Conservation (phyloP, 805 yeast genomes). For the Sugiyamaella smithiae region DNA sequence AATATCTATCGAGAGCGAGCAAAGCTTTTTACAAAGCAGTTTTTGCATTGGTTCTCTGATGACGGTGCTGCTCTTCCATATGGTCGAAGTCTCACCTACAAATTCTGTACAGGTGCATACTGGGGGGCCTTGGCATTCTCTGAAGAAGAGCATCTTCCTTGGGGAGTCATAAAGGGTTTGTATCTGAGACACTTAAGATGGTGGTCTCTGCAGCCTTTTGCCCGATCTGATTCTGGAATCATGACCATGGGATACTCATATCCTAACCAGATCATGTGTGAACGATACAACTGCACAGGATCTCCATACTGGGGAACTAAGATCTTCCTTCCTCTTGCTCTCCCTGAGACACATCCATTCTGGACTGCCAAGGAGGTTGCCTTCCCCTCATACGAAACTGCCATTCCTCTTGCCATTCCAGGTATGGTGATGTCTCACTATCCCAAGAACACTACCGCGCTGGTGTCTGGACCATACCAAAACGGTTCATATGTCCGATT, state of each 20-base stretch:
- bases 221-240: conserved; percentile 19
- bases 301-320: conserved; percentile 28
- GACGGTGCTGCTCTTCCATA: conserved; percentile 27
- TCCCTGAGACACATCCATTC: conserved; percentile 21
- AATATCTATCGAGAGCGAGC: conserved; percentile 26
- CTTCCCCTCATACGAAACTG: conserved; percentile 1
- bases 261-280: conserved; percentile 25
- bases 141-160: conserved; percentile 20
- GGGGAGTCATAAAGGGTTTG: conserved; percentile 24
- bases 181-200: conserved; percentile 24
- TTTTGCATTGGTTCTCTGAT: conserved; percentile 26
- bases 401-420: conserved; percentile 12
- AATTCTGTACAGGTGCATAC: conserved; percentile 22
- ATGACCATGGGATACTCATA: conserved; percentile 24
- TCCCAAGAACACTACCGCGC: conserved; percentile 14
- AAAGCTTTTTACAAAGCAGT: conserved; percentile 26
- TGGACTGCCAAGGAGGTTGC: conserved; percentile 22
- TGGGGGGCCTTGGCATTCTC: conserved; percentile 27
- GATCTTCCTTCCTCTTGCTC: conserved; percentile 20
- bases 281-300: conserved; percentile 24
- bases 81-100: conserved; percentile 26
- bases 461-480: conserved; percentile 21
- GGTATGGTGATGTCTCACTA: conserved; percentile 20
- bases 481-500: conserved; percentile 17
- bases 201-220: conserved; percentile 26